These are phyloP conservation scores for Cytospora piceae DNA, from an alignment of 2,329 filamentous ascomycete species.

Conservation along the genomic window DNA sequence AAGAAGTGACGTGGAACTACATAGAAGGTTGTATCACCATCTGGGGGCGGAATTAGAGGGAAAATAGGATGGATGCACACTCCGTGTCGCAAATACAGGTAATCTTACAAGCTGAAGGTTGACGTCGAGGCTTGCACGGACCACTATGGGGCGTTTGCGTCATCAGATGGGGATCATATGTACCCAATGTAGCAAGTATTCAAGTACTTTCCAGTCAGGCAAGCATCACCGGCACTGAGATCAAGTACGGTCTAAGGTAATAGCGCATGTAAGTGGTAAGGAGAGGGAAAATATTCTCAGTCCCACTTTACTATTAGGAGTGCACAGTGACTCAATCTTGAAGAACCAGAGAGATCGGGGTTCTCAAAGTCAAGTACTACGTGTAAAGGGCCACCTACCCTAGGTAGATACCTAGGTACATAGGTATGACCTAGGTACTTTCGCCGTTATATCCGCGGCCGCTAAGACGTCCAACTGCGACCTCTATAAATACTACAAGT, in stretches of 20 bases:
- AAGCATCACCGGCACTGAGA: neutral
- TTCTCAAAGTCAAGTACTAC: too few species aligned
- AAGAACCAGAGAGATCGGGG: too few species aligned
- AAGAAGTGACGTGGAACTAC: neutral
- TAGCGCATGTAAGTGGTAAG: too few species aligned
- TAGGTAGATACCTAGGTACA: too few species aligned
- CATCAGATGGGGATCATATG: neutral
- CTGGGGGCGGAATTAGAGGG: constrained; percentile 1
- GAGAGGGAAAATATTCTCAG: neutral
- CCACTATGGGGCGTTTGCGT: neutral
- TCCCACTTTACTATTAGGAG: too few species aligned
- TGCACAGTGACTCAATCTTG: too few species aligned
- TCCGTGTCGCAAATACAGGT: neutral
- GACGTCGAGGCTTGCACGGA: constrained; percentile 2
- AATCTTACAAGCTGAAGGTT: constrained; percentile 6
- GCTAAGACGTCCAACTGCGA: too few species aligned
- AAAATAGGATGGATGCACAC: neutral
- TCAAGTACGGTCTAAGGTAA: neutral
- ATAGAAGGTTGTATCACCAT: neutral
- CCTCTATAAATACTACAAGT: too few species aligned
- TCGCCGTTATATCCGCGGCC: too few species aligned
- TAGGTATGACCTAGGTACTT: too few species aligned
- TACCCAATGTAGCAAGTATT: neutral
- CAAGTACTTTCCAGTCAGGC: too few species aligned
- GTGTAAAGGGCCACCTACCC: too few species aligned